Percentiles rank a stretch among this genome's conserved stretches.
Evolutionary conservation across 805 yeast genomes (phyloP).

Genomic region (Ogataea dorogensis): DNA sequence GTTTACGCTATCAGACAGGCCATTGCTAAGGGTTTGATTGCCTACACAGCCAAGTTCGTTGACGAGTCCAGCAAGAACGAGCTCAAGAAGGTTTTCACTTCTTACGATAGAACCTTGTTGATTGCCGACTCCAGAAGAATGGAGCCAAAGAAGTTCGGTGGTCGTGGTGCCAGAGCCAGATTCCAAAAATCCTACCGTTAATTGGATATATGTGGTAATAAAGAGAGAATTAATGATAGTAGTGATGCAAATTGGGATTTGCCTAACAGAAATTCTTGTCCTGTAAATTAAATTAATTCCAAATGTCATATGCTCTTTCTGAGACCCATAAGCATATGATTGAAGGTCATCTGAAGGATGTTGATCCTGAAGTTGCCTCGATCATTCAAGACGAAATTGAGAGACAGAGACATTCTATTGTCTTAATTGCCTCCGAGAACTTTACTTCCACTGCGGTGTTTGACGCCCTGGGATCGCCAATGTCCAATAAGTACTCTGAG

Average conservation of each 20-base stretch:
- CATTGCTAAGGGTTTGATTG: constrained; percentile 98
- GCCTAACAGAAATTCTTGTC: constrained; percentile 1
- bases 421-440: constrained; percentile 94
- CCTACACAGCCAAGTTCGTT: constrained; percentile 98
- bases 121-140: constrained; percentile 99
- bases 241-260: background rate
- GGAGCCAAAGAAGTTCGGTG: constrained; percentile 99
- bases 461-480: constrained; percentile 95
- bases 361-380: constrained; percentile 76
- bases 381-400: constrained; percentile 76
- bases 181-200: constrained; percentile 99
- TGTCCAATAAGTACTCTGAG: constrained; percentile 98
- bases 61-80: constrained; percentile 99
- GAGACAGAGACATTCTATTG: constrained; percentile 93
- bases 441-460: constrained; percentile 95
- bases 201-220: constrained; percentile 24
- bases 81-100: constrained; percentile 94
- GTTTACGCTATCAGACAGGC: constrained; percentile 99
- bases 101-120: constrained; percentile 99
- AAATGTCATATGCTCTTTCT: constrained; percentile 56
- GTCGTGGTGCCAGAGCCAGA: constrained; percentile 99
- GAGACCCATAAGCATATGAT: constrained; percentile 63
- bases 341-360: constrained; percentile 58
- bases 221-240: constrained; percentile 7
- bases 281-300: constrained; percentile 8